Conservation (phyloP, 495 filamentous ascomycete species). For the Hypomontagnella submonticulosa region DNA sequence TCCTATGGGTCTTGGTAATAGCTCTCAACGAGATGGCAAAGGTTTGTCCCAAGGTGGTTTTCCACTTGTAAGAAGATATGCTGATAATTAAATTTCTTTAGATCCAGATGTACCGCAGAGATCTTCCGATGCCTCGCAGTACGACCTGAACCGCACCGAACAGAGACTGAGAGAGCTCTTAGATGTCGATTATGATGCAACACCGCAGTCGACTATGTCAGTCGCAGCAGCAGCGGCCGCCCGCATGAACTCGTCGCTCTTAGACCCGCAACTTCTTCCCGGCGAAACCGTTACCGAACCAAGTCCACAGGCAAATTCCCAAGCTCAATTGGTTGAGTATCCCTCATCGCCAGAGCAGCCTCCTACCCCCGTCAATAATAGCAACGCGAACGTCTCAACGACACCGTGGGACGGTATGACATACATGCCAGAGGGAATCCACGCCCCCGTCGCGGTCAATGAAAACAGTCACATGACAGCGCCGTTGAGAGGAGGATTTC, state of each 20-base stretch:
- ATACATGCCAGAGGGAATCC: constrained; percentile 52
- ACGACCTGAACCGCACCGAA: constrained; percentile 46
- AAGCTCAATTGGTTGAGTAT: constrained; percentile 41
- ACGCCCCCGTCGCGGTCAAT: constrained; percentile 44
- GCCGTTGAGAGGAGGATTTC: constrained; percentile 54
- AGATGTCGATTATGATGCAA: constrained; percentile 36
- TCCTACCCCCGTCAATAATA: not conserved
- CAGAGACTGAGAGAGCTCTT: constrained; percentile 51
- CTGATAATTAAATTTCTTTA: constrained; percentile 12
- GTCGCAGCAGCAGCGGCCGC: constrained; percentile 62
- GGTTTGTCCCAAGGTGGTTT: constrained; percentile 36
- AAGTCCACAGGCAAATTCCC: constrained; percentile 1
- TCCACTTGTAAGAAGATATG: not conserved
- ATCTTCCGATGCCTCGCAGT: constrained; percentile 24
- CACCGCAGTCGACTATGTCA: constrained; percentile 50
- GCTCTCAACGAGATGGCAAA: constrained; percentile 48
- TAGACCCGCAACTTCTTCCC: constrained; percentile 61
- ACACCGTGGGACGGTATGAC: constrained; percentile 59
- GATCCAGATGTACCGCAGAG: constrained; percentile 18
- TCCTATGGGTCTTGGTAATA: constrained; percentile 52
- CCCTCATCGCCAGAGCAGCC: constrained; percentile 32
- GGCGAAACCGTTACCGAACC: constrained; percentile 49
- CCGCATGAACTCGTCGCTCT: constrained; percentile 56
- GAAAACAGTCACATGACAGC: constrained; percentile 38
- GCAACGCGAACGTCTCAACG: constrained; percentile 6